Evolutionary conservation across 139 green algal species (phyloP).

Genomic region (Closterium sp.): DNA sequence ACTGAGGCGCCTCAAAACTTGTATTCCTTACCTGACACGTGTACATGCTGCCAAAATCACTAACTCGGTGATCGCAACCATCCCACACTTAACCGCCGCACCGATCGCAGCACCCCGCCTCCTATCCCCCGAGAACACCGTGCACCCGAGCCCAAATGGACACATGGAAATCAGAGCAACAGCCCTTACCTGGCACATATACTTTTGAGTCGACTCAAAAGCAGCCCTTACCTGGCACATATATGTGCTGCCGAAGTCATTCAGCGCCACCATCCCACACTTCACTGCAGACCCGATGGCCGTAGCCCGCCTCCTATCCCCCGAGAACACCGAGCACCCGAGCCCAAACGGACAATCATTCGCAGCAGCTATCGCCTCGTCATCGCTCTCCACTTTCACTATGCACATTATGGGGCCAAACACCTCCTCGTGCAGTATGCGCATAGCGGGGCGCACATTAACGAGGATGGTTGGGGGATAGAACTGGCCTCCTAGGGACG

Average conservation of each 20-base stretch:
- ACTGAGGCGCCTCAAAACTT: no score
- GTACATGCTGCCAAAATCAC: slow-evolving; percentile 95
- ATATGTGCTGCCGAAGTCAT: slow-evolving; percentile 95
- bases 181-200: no score
- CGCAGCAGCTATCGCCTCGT: slow-evolving; percentile 83
- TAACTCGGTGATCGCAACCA: slow-evolving; percentile 90
- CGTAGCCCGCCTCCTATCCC: slow-evolving; percentile 56
- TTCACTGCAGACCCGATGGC: slow-evolving; percentile 62
- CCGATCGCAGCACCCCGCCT: slow-evolving; percentile 62
- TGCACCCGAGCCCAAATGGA: slow-evolving; percentile 88
- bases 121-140: slow-evolving; percentile 75
- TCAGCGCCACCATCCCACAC: slow-evolving; percentile 89
- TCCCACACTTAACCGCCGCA: slow-evolving; percentile 69
- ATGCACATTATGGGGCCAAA: slow-evolving; percentile 88
- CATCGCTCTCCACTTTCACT: slow-evolving; percentile 63
- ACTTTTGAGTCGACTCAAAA: no score
- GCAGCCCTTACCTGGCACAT: slow-evolving; percentile 80
- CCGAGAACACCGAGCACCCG: slow-evolving; percentile 82
- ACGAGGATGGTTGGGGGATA: slow-evolving; percentile 90
- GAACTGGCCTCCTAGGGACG: slow-evolving; percentile 71
- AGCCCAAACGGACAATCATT: slow-evolving; percentile 97
- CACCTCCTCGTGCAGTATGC: slow-evolving; percentile 73
- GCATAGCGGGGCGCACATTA: slow-evolving; percentile 75
- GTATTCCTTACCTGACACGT: no score
- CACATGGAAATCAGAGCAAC: no score